Percentiles rank a stretch among this genome's conserved stretches.
Evolutionary conservation across 2,329 filamentous ascomycete genomes (phyloP).

Genomic region (Pseudocercospora musae): DNA sequence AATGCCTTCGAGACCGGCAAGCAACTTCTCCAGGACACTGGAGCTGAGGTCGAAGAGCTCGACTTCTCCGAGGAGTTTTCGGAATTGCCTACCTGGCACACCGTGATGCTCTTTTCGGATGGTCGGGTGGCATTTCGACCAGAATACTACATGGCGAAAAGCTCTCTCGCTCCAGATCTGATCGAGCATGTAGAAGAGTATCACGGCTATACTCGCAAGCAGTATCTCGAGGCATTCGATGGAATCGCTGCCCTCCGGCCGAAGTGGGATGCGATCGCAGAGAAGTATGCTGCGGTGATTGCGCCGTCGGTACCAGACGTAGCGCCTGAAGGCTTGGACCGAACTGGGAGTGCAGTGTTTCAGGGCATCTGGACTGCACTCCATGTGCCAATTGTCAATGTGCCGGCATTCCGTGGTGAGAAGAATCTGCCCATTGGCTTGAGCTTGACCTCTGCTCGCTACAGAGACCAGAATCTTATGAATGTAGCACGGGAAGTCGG

Average conservation of each 20-base stretch:
- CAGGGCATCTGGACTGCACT: slow-evolving; percentile 39
- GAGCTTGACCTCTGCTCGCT: slow-evolving; percentile 50
- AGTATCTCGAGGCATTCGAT: slow-evolving; percentile 56
- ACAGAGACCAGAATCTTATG: slow-evolving; percentile 44
- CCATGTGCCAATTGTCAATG: slow-evolving; percentile 62
- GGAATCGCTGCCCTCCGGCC: slow-evolving; percentile 53
- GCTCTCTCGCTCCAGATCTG: slow-evolving; percentile 47
- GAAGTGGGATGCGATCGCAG: slow-evolving; percentile 52
- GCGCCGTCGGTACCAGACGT: slow-evolving; percentile 59
- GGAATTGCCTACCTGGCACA: slow-evolving; percentile 52
- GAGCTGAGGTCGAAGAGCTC: slow-evolving; percentile 57
- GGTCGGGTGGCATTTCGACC: slow-evolving; percentile 53
- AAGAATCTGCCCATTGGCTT: slow-evolving; percentile 59
- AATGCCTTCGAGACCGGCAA: slow-evolving; percentile 38
- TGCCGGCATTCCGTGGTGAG: slow-evolving; percentile 59
- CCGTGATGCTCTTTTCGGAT: slow-evolving; percentile 50
- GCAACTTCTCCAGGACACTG: slow-evolving; percentile 41
- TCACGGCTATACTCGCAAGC: slow-evolving; percentile 43
- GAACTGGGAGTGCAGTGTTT: slow-evolving; percentile 54
- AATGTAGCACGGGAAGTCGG: slow-evolving; percentile 43
- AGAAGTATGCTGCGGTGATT: slow-evolving; percentile 54
- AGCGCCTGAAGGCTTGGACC: slow-evolving; percentile 53
- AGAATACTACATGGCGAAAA: slow-evolving; percentile 51
- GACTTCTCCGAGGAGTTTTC: slow-evolving; percentile 51
- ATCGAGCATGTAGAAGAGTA: slow-evolving; percentile 52